phyloP scores from a whole-genome alignment of 305 asterid species.

The Ajuga reptans region DNA sequence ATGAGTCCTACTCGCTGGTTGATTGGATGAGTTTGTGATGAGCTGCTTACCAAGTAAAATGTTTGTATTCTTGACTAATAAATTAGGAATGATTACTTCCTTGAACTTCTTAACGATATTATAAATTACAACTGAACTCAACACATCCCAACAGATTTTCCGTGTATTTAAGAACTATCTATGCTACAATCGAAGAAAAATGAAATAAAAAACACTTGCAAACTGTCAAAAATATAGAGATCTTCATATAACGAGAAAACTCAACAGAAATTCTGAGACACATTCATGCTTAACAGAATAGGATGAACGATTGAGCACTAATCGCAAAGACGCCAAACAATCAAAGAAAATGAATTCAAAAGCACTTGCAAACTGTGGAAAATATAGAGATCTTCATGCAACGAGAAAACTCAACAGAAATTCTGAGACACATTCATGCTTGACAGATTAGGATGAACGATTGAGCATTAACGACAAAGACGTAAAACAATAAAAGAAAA shows the following conservation, averaged over 20 bases:
- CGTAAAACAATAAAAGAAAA: too few relatives aligned
- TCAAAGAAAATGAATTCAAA: background rate
- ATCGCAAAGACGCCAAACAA: slow-evolving; percentile 1
- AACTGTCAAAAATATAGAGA: background rate
- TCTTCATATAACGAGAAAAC: background rate
- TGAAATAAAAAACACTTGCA: background rate
- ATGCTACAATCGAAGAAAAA: background rate
- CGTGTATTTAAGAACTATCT: background rate
- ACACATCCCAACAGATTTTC: background rate
- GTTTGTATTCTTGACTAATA: background rate
- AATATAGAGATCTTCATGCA: background rate
- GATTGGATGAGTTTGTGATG: too few relatives aligned
- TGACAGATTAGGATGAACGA: too few relatives aligned
- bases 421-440: too few relatives aligned
- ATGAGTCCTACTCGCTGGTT: too few relatives aligned
- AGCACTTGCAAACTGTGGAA: background rate
- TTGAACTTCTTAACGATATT: background rate
- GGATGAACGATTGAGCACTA: background rate
- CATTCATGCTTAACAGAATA: background rate
- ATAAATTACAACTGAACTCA: background rate
- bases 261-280: background rate
- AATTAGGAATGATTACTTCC: background rate
- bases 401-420: too few relatives aligned
- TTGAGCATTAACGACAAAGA: too few relatives aligned
- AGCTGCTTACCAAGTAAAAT: background rate